Conservation (phyloP, 257 asterid genomes). For the Salvia miltiorrhiza region DNA sequence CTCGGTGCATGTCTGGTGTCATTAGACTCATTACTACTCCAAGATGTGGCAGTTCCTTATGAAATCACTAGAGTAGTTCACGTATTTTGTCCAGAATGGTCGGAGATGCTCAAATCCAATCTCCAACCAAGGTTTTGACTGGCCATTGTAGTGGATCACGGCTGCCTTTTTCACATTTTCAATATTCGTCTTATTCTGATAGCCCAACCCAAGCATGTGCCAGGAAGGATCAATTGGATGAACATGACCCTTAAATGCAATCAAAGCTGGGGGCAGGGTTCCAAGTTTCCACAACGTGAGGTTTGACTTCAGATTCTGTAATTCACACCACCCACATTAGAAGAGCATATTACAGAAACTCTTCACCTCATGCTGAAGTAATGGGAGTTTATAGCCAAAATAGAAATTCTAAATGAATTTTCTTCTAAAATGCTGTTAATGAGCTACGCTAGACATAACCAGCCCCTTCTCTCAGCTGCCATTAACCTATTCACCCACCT, state of each 20-base stretch:
- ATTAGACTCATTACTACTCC: slow-evolving; percentile 46
- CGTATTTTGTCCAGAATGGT: slow-evolving; percentile 94
- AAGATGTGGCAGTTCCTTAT: slow-evolving; percentile 86
- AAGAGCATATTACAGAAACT: not conserved
- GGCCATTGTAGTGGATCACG: slow-evolving; percentile 97
- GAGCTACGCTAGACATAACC: not conserved
- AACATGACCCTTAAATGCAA: slow-evolving; percentile 87
- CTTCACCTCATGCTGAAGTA: not conserved
- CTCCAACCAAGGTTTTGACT: slow-evolving; percentile 95
- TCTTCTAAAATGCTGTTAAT: not conserved
- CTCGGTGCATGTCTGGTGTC: slow-evolving; percentile 11
- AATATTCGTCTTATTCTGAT: slow-evolving; percentile 75
- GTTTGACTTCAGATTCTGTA: slow-evolving; percentile 95
- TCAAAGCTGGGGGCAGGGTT: slow-evolving; percentile 97
- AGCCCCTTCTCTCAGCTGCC: not conserved
- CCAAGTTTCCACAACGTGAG: slow-evolving; percentile 97
- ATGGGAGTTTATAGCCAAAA: slow-evolving; percentile 1
- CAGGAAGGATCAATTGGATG: slow-evolving; percentile 89
- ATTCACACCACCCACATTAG: slow-evolving; percentile 10
- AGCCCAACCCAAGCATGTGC: slow-evolving; percentile 99
- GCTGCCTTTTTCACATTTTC: slow-evolving; percentile 83
- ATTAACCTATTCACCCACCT: not conserved
- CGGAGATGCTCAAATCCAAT: slow-evolving; percentile 98
- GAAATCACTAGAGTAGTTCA: slow-evolving; percentile 88
- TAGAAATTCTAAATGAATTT: not conserved